Base-by-base conservation (phyloP, 108 stramenopile genomes). In the Fragilariopsis cylindrus region DNA sequence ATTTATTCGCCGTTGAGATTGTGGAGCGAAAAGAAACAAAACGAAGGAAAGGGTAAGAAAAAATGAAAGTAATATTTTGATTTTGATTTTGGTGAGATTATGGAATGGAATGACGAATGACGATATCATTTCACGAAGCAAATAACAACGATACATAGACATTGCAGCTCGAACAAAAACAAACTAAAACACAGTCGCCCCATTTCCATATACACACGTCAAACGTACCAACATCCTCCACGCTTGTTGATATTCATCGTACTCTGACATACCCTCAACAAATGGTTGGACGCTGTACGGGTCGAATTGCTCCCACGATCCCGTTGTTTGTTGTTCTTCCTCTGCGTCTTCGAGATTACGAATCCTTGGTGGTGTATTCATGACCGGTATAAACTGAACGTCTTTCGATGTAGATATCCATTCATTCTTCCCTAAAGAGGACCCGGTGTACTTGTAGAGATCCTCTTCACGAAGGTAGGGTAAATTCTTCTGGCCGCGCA, bases 201-300 rank as follows among this genome's bases (percentile, higher is more conserved):
- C 30, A 30, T 30, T 30, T 30, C 1, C 12, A 87, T 75, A 60
- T 68, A 76, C 52, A 30, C 30, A 30, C 30, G 30, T 30, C 30
- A 30, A 30, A 30, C 30, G 30, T 30, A 30, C 30, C 30, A 88
- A 67, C 47, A 84, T 42, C 3, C 88, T 53, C 88, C 88, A 88
- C 12, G 85, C 85, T 69, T 86, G 88, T 60, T 74, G 65, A 46
- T 86, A 84, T 48, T 84, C 83, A 48, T 84, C 77, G 56, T 88
- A 88, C 7, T 88, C 78, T 7, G 48, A 57, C 42, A 79, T 73
- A n/a, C 78, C 78, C 42, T 68, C 72, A 6, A 67, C 68, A 44
- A 79, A 79, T 21, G 78, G 78, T 66, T 79, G 78, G 19, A 79
- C 72, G 16, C 68, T 49, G 57, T 88, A 78, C 8, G 66, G 57